Evolutionary conservation across 2,329 filamentous ascomycete species (phyloP), one percentile per base, ranked within the genome.

Genomic region (Neonectria magnoliae): DNA sequence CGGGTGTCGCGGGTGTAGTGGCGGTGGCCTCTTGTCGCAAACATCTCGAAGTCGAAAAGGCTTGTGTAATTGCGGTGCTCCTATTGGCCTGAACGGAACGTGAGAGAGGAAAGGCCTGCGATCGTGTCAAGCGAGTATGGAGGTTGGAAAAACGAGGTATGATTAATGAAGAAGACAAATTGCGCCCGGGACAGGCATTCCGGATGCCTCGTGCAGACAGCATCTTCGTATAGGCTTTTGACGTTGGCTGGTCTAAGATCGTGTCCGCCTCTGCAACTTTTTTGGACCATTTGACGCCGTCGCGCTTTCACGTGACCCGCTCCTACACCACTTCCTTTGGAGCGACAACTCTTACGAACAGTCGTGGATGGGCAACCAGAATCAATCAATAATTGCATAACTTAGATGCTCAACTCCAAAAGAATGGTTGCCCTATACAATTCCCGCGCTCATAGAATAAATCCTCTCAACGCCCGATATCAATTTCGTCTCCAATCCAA

Each of bases 131-230:
- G 54, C 64, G 64, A 63, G 58, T 45, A 44, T 62, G 59, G 48
- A 57, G 54, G 42, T 48, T 52, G 29, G 66, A 61, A 44, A 70
- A 52, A 2, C 65, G 68, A 41, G 56, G 63, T 18, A 59, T 55
- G 25, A 50, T 51, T 55, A 68, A 54, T 31, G 69, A 65, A 48
- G 59, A 61, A 55, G 67, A 57, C 54, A 67, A 45, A 61, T 51
- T 71, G 64, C 72, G 76, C 65, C 69, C 75, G 44, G 75, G 73
- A 56, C 74, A 79, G 68, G 72, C 77, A 75, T 73, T 74, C 67
- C 73, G 70, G 51, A 79, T 74, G 64, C 77, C 71, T 60, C 73
- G 75, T 56, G 75, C 72, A 54, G 78, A 77, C 62, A 80, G 67
- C 78, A 80, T 80, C 57, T 72, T 79, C 25, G 44, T 72, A 55